Evolutionary conservation across 2,329 filamentous ascomycete species (phyloP), one percentile per base, ranked within the genome.

Genomic region (Xylariaceae sp.): DNA sequence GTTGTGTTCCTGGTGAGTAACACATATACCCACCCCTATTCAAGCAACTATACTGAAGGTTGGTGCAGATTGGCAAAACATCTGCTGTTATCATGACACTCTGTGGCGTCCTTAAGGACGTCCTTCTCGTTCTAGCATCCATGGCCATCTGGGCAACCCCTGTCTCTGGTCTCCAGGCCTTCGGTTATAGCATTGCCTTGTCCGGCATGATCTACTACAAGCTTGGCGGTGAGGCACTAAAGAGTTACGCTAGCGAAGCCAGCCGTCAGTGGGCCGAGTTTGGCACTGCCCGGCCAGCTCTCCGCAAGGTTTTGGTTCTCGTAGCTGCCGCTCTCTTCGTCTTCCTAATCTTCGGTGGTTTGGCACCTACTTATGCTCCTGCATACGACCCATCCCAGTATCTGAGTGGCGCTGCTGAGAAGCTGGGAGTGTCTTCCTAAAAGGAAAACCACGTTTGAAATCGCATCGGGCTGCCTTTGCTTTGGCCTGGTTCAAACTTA

Each of bases 41-140:
- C 3, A 17, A 13, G 9, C 5, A 9, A 23, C 5, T 14, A 19
- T 39, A 28, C 55, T 67, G 54, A 68, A 43, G 23, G 28, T 33
- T 9, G n/a, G 3, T 23, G 31, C 50, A 89, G 85, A 90, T 92
- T 59, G 86, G 86, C 69, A 89, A 85, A 71, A 90, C 86, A 12
- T 90, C 85, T 1, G 86, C 85, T 36, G 81, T 92, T 38, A 83
- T 90, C 53, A 81, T 92, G 57, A 92, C 87, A 21, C 82, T 92
- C 32, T 90, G 84, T 59, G 86, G 86, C 69, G 85, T 92, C 27
- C 78, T 92, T 48, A 92, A 90, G 74, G 86, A 92, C 64, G 86
- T 92, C 43, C 75, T 92, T 55, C 81, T 92, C 35, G 86, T 92
- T 43, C 69, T 72, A 37, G 83, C 83, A 31, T 88, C 84, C 46